Evolutionary conservation across 2,329 filamentous ascomycete genomes (phyloP), one percentile per base, ranked within the genome.

Genomic region (Colletotrichum musicola): DNA sequence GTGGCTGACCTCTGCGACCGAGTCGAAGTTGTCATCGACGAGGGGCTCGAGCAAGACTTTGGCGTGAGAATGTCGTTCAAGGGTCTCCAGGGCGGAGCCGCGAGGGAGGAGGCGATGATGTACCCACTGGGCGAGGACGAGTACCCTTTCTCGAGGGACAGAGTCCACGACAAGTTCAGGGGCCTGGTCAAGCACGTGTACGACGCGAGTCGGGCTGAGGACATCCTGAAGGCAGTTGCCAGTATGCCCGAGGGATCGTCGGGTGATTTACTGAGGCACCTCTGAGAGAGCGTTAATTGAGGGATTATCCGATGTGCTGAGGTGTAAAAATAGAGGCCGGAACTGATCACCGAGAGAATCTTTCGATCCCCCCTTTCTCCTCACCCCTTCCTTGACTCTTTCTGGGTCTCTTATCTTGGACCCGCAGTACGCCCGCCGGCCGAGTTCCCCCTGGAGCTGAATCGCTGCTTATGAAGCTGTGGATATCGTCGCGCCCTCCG

Each of bases 111-210:
- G 18, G 53, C 56, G 4, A 40, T 72, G 40, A 55, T 71, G 6
- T 71, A 65, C 20, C 72, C 74, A 4, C 60, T 74, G 12, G 74
- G 73, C 27, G 73, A 76, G 56, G 58, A 68, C 18, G 64, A 74
- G 44, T 65, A 75, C 55, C 73, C 73, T 0, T 72, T 75, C 30
- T 67, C 67, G 7, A 69, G 62, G 16, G 72, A 73, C 40, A 66
- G 58, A 10, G 72, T 75, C n/a, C 70, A 72, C 13, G 50, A 57
- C 5, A 75, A 76, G 57, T 73, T 75, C 47, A 55, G 72, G n/a
- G 68, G 73, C 30, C 58, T 75, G 38, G 73, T 71, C 16, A 53
- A 49, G 14, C 57, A 71, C 10, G 69, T 73, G 7, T 74, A 65
- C 35, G 65, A 49, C 42, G 18, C 27, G 5, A 7, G 20, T 4